Evolutionary conservation across 306 rosid genomes (phyloP).

Genomic region (Sophora flavescens): DNA sequence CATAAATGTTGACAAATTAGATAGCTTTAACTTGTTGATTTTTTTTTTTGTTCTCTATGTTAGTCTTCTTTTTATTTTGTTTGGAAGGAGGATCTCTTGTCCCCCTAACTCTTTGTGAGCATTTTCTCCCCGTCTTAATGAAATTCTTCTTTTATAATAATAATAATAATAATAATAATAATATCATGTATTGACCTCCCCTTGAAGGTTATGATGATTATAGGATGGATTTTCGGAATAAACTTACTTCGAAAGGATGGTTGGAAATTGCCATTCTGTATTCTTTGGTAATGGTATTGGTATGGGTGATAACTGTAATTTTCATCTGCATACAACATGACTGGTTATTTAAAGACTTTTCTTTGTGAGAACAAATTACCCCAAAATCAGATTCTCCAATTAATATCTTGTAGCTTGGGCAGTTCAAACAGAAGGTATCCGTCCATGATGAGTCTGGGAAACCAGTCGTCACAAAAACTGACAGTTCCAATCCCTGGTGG

Average conservation of each 20-base stretch:
- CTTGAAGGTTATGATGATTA: constrained; percentile 1
- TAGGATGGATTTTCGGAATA: constrained; percentile 1
- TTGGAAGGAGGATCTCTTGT: neutral
- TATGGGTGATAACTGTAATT: neutral
- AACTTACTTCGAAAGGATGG: constrained; percentile 20
- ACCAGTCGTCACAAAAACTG: constrained; percentile 71
- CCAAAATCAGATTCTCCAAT: constrained; percentile 38
- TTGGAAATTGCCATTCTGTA: constrained; percentile 20
- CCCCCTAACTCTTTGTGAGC: neutral
- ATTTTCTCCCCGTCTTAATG: too few relatives aligned
- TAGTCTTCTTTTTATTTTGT: too few relatives aligned
- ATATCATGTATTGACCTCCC: neutral
- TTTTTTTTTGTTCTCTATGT: too few relatives aligned
- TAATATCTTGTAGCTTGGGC: constrained; percentile 53
- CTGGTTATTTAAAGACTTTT: neutral
- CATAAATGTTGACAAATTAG: too few relatives aligned
- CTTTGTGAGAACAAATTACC: neutral
- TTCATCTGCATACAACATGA: neutral
- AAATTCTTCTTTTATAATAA: too few relatives aligned
- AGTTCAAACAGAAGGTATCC: constrained; percentile 77
- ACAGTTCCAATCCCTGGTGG: constrained; percentile 95
- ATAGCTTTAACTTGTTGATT: neutral
- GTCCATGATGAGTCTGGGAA: constrained; percentile 62
- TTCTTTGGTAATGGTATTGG: neutral
- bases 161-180: too few relatives aligned